Base-by-base conservation (phyloP, 2,329 filamentous ascomycete species). In the Dactylonectria macrodidyma region DNA sequence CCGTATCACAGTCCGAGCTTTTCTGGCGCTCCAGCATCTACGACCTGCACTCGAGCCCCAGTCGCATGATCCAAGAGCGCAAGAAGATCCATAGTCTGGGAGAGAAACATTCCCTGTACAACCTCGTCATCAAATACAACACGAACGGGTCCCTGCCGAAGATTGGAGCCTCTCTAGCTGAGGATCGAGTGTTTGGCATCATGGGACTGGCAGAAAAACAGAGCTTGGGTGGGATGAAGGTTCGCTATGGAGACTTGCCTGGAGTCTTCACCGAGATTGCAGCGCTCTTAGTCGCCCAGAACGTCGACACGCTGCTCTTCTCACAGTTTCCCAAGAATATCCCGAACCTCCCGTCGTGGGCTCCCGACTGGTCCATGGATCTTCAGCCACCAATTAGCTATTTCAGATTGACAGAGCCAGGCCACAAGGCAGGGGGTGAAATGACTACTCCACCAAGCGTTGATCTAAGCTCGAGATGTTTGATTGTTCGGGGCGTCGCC, bases 321-420 rank as follows among this genome's bases (percentile, higher is more conserved):
- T 74, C 72, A 6, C 79, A 80, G 64, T 69, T 71, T 6, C 74
- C 75, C 2, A 77, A 76, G 22, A 48, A 44, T 24, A 65, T 71
- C 1, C 12, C 47, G 1, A n/a, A 48, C 11, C 51, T 80, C 19
- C 79, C 79, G 2, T 79, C 78, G 2, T 81, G 79, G 79, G 78
- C 77, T 3, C 78, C 79, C 7, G 79, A 81, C 65, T 81, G 79
- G 79, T 72, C 76, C 1, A 76, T 76, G 75, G 33, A 71, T n/a
- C 67, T 81, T 16, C 47, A 30, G 3, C 62, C 74, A 7, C 78
- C 79, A 1, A 54, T 71, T 6, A 71, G 74, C 1, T 80, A 80
- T 50, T n/a, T 62, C 3, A 60, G 57, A 1, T 34, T 78, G 46
- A 63, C 68, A 47, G 26, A 74, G 14, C 69, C 78, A 6, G 56